Base-by-base conservation (phyloP, 805 yeast genomes). In the Kodamaea hsintzibuensis region DNA sequence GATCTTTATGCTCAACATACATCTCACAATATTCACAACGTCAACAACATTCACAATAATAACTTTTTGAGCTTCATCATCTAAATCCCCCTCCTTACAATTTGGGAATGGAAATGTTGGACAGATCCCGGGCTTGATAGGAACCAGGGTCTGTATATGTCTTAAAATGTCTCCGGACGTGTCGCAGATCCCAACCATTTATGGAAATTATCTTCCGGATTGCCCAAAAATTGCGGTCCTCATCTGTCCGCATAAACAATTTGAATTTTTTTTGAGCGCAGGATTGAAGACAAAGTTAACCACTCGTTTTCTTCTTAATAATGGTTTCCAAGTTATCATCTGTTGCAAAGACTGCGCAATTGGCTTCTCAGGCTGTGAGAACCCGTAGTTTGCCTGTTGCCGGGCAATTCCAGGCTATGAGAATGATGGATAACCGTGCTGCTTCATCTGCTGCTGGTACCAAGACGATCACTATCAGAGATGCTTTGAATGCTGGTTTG, bases 401-500 rank as follows among this genome's bases (percentile, higher is more conserved):
- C 17, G 74, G 74, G 37, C 73, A 69, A 53, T 67, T 62, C 55
- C 74, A 68, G 58, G 69, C 73, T 19, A 54, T 69, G 56, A 69
- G 76, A 68, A 71, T 68, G 72, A 60, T 64, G 56, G 65, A 63
- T 47, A 55, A 65, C 42, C 55, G 68, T 42, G 62, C 70, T 49
- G 82, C 82, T 7, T 76, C 82, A 7, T 69, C 78, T 8, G 66
- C 82, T 17, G 68, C 84, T 22, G 86, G 82, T 59, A 74, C 84
- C 40, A 75, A 78, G 52, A 74, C 78, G 56, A 82, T 93, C 82
- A 90, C 98, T 13, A 98, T 95, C 55, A 88, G 99, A 81, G 99
- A 95, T 65, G 99, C 99, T 47, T 78, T 95, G 64, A 95, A 95
- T 80, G 78, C 86, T 60, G 99, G 97, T 30, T 81, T 95, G 74